Conservation (phyloP, 164 flowering plant species). For the Taxillus chinensis region DNA sequence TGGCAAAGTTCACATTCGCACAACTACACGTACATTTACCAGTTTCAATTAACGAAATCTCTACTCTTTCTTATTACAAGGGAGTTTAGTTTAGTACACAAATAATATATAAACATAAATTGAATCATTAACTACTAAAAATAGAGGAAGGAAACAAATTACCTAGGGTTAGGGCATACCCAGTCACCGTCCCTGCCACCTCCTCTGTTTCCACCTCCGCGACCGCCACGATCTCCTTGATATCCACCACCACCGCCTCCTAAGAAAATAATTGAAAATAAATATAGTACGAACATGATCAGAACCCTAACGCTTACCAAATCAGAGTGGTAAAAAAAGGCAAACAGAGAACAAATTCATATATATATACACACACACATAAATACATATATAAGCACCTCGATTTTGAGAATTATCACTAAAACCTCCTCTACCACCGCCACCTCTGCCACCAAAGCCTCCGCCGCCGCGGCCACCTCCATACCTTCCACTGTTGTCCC, state of each 20-base stretch:
- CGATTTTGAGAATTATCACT: constrained; percentile 37
- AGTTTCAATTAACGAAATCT: constrained; percentile 11
- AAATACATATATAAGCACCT: constrained; percentile 17
- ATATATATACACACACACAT: background rate
- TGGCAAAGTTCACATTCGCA: constrained; percentile 90
- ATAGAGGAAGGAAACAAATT: background rate
- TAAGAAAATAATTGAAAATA: background rate
- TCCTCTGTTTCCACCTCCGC: constrained; percentile 35
- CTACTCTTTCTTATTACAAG: background rate
- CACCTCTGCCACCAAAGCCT: constrained; percentile 11
- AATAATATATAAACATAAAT: background rate
- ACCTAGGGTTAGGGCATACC: constrained; percentile 82
- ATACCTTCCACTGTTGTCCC: constrained; percentile 13
- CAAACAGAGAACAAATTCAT: background rate
- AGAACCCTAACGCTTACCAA: background rate
- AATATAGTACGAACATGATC: background rate
- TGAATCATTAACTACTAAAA: background rate
- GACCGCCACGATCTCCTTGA: constrained; percentile 34
- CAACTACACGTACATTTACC: constrained; percentile 46
- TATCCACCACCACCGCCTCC: constrained; percentile 26
- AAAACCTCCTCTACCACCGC: constrained; percentile 22
- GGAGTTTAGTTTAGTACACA: background rate
- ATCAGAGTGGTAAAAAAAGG: constrained; percentile 1
- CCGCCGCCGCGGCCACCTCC: constrained; percentile 9
- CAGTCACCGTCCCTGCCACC: constrained; percentile 85